Percentiles rank a stretch among this genome's conserved stretches.
Evolutionary conservation across 2,329 filamentous ascomycete species (phyloP).

Genomic region (Ophiostoma tasmaniense): DNA sequence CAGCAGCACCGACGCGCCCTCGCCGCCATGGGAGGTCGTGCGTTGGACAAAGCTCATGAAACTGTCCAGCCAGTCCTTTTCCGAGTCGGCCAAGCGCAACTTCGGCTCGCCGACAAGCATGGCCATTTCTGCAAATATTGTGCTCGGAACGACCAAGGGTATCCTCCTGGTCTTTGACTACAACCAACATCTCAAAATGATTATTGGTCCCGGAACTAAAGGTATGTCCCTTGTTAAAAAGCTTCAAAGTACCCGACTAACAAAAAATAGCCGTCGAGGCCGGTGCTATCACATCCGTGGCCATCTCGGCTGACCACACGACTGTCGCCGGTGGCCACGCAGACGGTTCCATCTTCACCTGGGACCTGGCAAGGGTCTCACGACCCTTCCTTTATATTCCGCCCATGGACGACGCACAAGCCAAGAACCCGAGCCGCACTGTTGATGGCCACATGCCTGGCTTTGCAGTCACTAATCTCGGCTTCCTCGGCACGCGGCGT

Average conservation of each 20-base stretch:
- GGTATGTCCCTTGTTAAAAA: conserved; percentile 39
- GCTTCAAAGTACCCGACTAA: background rate
- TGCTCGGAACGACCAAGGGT: conserved; percentile 84
- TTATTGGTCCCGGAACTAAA: conserved; percentile 89
- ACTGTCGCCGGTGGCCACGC: conserved; percentile 86
- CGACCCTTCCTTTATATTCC: conserved; percentile 83
- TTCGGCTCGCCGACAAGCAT: conserved; percentile 89
- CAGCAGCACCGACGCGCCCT: conserved; percentile 34
- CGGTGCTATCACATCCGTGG: conserved; percentile 76
- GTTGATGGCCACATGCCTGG: conserved; percentile 74
- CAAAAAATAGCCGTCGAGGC: conserved; percentile 70
- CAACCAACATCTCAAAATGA: conserved; percentile 86
- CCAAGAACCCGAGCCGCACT: conserved; percentile 49
- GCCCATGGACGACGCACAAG: conserved; percentile 58
- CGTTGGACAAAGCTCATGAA: conserved; percentile 92
- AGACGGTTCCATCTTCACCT: conserved; percentile 88
- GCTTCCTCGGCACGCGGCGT: conserved; percentile 85
- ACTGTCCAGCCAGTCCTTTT: conserved; percentile 81
- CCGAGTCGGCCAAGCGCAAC: conserved; percentile 81
- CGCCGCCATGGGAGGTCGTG: conserved; percentile 92
- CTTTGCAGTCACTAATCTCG: conserved; percentile 77
- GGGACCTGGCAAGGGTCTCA: conserved; percentile 78
- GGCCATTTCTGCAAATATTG: conserved; percentile 77
- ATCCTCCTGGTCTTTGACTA: conserved; percentile 96
- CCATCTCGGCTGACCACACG: conserved; percentile 87